phyloP scores from a whole-genome alignment of 1,284 basidiomycete species.

The Puccinia novopanici region DNA sequence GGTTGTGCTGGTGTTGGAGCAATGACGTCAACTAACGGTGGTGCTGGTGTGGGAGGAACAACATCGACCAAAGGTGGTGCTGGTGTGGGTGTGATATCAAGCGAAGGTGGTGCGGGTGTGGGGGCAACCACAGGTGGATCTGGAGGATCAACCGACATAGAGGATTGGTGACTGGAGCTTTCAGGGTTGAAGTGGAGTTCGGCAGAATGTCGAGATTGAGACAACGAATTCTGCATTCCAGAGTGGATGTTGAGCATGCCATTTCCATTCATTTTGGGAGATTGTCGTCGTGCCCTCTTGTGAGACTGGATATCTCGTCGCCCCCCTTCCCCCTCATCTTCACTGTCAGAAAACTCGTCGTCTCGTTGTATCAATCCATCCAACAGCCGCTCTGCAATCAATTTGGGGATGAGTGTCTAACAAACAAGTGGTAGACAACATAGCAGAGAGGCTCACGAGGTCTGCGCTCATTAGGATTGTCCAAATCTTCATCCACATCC shows the following conservation, averaged over 20 bases:
- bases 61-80: no score
- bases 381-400: constrained; percentile 60
- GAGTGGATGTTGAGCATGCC: constrained; percentile 6
- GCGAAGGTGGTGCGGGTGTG: not conserved
- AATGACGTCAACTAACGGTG: no score
- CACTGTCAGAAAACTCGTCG: constrained; percentile 65
- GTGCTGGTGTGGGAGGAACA: no score
- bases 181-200: constrained; percentile 40
- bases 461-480: constrained; percentile 66
- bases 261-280: constrained; percentile 30
- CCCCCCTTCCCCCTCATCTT: constrained; percentile 77
- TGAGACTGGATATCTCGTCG: constrained; percentile 64
- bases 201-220: constrained; percentile 23
- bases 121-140: constrained; percentile 6
- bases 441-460: constrained; percentile 62
- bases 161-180: constrained; percentile 13
- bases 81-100: constrained; percentile 17
- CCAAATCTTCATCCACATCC: constrained; percentile 73
- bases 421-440: not conserved
- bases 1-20: no score
- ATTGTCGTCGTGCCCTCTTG: constrained; percentile 51
- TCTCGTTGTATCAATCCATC: constrained; percentile 68
- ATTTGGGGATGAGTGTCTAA: not conserved
- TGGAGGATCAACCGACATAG: constrained; percentile 2
- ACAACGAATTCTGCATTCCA: constrained; percentile 15